Evolutionary conservation across 805 yeast species (phyloP).

Genomic region (Wickerhamiella lipophila): DNA sequence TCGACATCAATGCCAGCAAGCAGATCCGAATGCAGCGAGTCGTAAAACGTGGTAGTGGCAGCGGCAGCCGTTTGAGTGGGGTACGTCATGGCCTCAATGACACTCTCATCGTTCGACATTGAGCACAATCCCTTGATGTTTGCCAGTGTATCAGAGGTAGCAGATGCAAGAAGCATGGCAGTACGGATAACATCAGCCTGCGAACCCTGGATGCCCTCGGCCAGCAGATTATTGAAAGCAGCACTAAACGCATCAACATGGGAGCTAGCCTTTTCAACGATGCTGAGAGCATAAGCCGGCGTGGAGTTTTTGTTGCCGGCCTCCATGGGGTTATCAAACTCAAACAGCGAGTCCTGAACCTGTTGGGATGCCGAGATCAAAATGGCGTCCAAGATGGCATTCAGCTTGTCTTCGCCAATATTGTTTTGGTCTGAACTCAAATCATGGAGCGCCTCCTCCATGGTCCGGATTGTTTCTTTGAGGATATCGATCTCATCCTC

Average conservation of each 20-base stretch:
- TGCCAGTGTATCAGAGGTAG: slow-evolving; percentile 49
- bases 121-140: slow-evolving; percentile 57
- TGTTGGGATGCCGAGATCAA: slow-evolving; percentile 55
- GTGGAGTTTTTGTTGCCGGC: slow-evolving; percentile 70
- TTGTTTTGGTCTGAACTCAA: slow-evolving; percentile 27
- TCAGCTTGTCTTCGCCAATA: slow-evolving; percentile 10
- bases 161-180: slow-evolving; percentile 48
- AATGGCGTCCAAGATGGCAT: slow-evolving; percentile 54
- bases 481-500: slow-evolving; percentile 70
- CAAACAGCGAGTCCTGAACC: slow-evolving; percentile 57
- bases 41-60: slow-evolving; percentile 49
- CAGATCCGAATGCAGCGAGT: slow-evolving; percentile 41
- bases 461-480: slow-evolving; percentile 44
- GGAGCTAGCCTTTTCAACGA: slow-evolving; percentile 57
- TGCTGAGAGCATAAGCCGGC: slow-evolving; percentile 52
- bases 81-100: slow-evolving; percentile 45
- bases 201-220: slow-evolving; percentile 56
- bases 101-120: slow-evolving; percentile 46
- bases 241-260: slow-evolving; percentile 70
- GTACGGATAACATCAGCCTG: slow-evolving; percentile 43
- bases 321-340: slow-evolving; percentile 65
- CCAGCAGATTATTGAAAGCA: slow-evolving; percentile 59
- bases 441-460: slow-evolving; percentile 52
- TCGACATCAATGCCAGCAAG: slow-evolving; percentile 37
- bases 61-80: slow-evolving; percentile 46